Conservation (phyloP, 495 filamentous ascomycete species). For the Penicillium bovifimosum region DNA sequence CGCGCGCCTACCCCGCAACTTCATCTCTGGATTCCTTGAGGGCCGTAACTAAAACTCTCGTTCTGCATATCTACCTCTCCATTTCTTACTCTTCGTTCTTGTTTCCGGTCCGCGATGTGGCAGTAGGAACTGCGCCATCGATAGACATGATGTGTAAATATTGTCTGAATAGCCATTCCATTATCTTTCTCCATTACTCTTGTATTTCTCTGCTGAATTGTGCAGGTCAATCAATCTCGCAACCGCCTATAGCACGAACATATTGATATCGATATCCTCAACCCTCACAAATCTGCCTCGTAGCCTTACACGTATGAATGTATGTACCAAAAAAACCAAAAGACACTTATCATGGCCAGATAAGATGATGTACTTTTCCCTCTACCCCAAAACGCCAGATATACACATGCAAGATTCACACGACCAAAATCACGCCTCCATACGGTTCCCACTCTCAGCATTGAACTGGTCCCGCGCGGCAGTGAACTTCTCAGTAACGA, state of each 20-base stretch:
- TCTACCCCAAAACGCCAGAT: constrained; percentile 17
- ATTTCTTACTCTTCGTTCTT: constrained; percentile 18
- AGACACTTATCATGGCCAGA: not conserved
- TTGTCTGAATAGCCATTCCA: constrained; percentile 34
- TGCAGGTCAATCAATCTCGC: not conserved
- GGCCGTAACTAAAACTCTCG: constrained; percentile 39
- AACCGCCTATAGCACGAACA: not conserved
- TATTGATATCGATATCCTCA: not conserved
- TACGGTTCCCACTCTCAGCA: constrained; percentile 33
- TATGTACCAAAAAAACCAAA: not conserved
- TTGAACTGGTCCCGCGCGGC: constrained; percentile 58
- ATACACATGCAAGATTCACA: constrained; percentile 16
- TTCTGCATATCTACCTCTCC: constrained; percentile 12
- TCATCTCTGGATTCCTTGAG: constrained; percentile 92
- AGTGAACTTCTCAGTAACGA: constrained; percentile 81
- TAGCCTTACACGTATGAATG: not conserved
- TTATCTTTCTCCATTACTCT: not conserved
- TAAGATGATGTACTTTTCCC: constrained; percentile 9
- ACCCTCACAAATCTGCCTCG: not conserved
- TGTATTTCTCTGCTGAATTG: no score
- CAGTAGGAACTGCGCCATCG: constrained; percentile 17
- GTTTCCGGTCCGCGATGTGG: constrained; percentile 23
- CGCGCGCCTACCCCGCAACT: constrained; percentile 73
- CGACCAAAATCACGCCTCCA: constrained; percentile 26
- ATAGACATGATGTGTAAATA: constrained; percentile 43